Base-by-base conservation (phyloP, 2,329 filamentous ascomycete genomes). In the Aspergillus sp. region DNA sequence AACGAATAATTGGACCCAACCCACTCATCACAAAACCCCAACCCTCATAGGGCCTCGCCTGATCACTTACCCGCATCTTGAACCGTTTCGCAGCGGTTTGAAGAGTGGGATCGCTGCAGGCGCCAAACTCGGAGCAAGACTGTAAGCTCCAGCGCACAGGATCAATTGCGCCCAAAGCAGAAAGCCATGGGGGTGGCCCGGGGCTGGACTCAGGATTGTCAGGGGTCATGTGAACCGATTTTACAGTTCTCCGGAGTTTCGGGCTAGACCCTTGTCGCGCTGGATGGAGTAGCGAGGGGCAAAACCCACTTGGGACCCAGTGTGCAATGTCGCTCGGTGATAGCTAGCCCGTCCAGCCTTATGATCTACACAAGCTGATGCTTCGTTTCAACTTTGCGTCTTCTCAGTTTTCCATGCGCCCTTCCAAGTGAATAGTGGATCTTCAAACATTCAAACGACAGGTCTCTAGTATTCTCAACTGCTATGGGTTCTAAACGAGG, bases 291-390 rank as follows among this genome's bases (percentile, higher is more conserved):
- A 56, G 38, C 48, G 41, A 34, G 45, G 39, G 32, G 22, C 26
- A 47, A 51, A 59, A 53, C 54, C 58, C 55, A 55, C 58, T 49
- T 20, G 22, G 49, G 55, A 39, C 55, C 55, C 49, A 53, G 44
- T 53, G 17, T 24, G 44, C 55, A 49, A 30, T 57, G 17, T 24
- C 26, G 36, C 42, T 42, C 32, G 48, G 42, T 41, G 42, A 48
- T 32, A 48, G 42, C n/a, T 43, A 52, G 42, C 7, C 34, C 49
- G 32, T 34, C 24, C 48, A 30, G 20, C 45, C 24, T 38, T 22
- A 39, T 34, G 20, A 12, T 48, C 30, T 45, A 26, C 8, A 51
- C 48, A 45, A 17, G 41, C 42, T 41, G 18, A 34, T 32, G 20
- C 20, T 26, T 53, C 30, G 9, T 11, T 17, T 38, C 30, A 13